A percentile compares a stretch with the other conserved stretches of the same genome.
Evolutionary conservation across 2,329 filamentous ascomycete species (phyloP).

Genomic region (Lachnellula cervina): DNA sequence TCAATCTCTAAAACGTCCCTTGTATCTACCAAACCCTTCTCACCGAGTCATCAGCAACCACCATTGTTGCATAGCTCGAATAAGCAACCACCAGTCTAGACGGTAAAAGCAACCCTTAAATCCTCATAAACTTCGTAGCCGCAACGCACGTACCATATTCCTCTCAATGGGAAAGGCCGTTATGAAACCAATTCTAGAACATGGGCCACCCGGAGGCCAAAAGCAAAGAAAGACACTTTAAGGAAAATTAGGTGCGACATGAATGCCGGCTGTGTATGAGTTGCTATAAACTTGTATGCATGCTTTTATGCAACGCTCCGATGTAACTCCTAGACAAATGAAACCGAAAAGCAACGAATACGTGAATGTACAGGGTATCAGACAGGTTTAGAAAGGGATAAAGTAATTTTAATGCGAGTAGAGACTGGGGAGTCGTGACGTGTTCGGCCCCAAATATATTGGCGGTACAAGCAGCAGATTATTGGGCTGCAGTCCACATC

Average conservation of each 20-base stretch:
- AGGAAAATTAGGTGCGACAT: not conserved
- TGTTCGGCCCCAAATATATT: not conserved
- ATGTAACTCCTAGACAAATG: not conserved
- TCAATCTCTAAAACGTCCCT: not conserved
- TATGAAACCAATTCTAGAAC: not conserved
- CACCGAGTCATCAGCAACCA: not conserved
- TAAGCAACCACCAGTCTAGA: not conserved
- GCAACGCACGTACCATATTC: not conserved
- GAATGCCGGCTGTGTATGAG: not conserved
- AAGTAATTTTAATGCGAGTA: not conserved
- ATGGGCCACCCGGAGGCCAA: not conserved
- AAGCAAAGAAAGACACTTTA: not conserved
- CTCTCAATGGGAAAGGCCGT: not conserved
- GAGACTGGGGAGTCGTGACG: not conserved
- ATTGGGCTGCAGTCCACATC: constrained; percentile 49
- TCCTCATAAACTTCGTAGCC: not conserved
- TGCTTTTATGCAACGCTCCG: not conserved
- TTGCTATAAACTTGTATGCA: not conserved
- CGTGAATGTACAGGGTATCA: not conserved
- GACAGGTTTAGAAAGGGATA: not conserved
- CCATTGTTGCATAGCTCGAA: not conserved
- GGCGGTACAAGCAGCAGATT: constrained; percentile 13
- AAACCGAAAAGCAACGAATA: not conserved
- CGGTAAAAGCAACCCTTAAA: not conserved
- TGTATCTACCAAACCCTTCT: not conserved